Evolutionary conservation across 2,329 filamentous ascomycete genomes (phyloP), one percentile per base, ranked within the genome.

Genomic region (Alternaria atra): DNA sequence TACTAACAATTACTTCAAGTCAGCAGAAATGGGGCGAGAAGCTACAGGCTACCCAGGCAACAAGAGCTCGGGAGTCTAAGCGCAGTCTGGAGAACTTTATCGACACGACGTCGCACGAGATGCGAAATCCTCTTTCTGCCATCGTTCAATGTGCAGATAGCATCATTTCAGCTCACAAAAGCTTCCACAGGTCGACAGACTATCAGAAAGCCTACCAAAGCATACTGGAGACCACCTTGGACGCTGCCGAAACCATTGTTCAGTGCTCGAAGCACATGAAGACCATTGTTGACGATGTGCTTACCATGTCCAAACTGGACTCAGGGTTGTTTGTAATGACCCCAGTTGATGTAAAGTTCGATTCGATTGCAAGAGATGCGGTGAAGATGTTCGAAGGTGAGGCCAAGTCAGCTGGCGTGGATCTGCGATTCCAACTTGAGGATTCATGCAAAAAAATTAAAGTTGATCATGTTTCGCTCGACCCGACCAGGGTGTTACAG

Each of bases 241-340:
- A 80, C 27, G 72, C 77, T n/a, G 77, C 77, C 0, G 72, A 82
- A 52, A 83, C 78, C 2, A 82, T 83, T 56, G 77, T 78, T 2
- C 73, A 79, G 6, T 83, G 81, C 64, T 78, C 78, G 1, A 77
- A 80, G 50, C 81, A 83, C 62, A 80, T 82, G 69, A 83, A 82
- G 60, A 70, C 78, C 7, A 82, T 83, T 20, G 80, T 83, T 0
- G 81, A 83, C 56, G 82, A 55, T 40, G 56, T 60, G 39, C 58
- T 60, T 12, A 60, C 58, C 10, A 60, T 60, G 46, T 81, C 79
- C 0, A 83, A 83, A 51, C 70, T 83, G 4, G 80, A 82, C 62
- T 81, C 80, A 0, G 76, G 74, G 2, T 67, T 83, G 10, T 72
- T 83, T 8, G 64, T 74, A 6, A 79, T 82, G 59, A 79, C 77